Evolutionary conservation across 305 asterid genomes (phyloP).

Genomic region (Solanum hybrid): DNA sequence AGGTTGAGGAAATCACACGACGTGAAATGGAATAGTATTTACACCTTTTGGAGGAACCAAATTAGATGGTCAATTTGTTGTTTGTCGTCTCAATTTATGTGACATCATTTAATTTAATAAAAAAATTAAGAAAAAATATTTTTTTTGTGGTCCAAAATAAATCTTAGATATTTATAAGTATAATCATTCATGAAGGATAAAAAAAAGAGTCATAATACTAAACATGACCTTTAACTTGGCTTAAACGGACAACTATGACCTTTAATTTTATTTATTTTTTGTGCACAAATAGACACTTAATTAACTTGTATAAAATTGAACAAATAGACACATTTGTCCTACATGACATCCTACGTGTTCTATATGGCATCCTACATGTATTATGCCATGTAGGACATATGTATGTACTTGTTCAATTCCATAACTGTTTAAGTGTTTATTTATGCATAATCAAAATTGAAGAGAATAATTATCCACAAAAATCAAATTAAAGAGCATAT

Average conservation of each 20-base stretch:
- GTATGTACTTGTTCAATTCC: neutral
- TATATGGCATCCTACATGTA: neutral
- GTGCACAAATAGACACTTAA: neutral
- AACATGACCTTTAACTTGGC: neutral
- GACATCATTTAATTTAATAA: neutral
- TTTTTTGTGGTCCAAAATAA: neutral
- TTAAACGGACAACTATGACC: no score
- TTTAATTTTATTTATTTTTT: no score
- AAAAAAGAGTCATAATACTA: neutral
- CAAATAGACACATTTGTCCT: no score
- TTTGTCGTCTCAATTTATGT: neutral
- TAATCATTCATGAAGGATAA: neutral
- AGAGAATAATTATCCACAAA: neutral
- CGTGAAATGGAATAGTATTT: neutral
- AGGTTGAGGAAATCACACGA: neutral
- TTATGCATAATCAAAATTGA: neutral
- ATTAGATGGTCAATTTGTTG: neutral
- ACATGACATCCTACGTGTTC: neutral
- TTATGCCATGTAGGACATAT: neutral
- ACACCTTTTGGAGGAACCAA: neutral
- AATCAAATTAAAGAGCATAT: no score
- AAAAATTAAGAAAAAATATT: neutral
- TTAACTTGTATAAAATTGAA: no score
- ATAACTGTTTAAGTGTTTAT: no score
- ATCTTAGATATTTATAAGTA: neutral